A percentile compares a stretch with the other conserved stretches of the same genome.
Evolutionary conservation across 352 stramenopile species (phyloP).

Genomic region (Globisporangium abappressorium): DNA sequence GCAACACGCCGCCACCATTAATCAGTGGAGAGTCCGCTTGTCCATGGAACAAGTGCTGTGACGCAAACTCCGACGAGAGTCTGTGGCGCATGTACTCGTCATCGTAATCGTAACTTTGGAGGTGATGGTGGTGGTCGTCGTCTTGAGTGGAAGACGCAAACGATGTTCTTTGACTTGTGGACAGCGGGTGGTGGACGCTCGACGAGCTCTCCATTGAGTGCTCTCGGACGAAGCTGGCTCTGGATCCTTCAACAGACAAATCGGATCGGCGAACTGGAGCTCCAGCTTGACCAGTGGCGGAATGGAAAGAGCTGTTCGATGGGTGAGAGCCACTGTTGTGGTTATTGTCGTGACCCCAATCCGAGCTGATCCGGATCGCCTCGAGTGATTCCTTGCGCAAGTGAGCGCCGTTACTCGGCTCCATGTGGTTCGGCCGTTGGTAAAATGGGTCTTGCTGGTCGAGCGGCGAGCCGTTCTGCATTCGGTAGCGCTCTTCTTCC

Average conservation of each 20-base stretch:
- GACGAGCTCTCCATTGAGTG: constrained; percentile 9
- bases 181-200: constrained; percentile 3
- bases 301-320: constrained; percentile 1
- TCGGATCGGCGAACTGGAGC: constrained; percentile 10
- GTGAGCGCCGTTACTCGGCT: not conserved
- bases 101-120: constrained; percentile 4
- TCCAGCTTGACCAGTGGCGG: not conserved
- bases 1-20: not conserved
- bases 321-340: constrained; percentile 7
- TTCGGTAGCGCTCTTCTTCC: constrained; percentile 13
- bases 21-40: not conserved
- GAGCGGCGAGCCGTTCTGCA: constrained; percentile 4
- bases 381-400: constrained; percentile 30
- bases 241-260: constrained; percentile 2
- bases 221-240: constrained; percentile 8
- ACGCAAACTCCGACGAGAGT: constrained; percentile 9
- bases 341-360: constrained; percentile 34
- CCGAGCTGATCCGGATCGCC: constrained; percentile 36
- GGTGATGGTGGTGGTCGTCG: not conserved
- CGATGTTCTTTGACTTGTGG: constrained; percentile 1
- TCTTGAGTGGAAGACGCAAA: constrained; percentile 15
- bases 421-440: not conserved
- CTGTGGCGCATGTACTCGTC: not conserved
- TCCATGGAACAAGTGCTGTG: constrained; percentile 3
- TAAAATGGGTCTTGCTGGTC: constrained; percentile 10